These are phyloP conservation scores for Asterella californica DNA, from an alignment of 225 moss, liverwort and hornwort genomes.

Conservation along the genomic window DNA sequence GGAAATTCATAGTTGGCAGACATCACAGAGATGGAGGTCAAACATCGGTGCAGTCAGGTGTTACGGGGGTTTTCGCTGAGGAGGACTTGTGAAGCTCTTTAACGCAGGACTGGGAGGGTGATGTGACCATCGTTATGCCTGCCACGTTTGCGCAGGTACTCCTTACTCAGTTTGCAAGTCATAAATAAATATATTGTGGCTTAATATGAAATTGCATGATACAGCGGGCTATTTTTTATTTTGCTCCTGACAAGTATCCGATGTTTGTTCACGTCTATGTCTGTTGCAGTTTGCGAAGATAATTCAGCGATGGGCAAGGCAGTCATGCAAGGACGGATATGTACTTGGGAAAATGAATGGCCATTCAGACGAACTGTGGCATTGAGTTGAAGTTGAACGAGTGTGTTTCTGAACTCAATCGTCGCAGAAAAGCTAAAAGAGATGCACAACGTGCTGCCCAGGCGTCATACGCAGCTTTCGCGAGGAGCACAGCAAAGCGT, in stretches of 20 bases:
- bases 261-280: background rate
- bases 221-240: no score
- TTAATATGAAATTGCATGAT: background rate
- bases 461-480: constrained; percentile 41
- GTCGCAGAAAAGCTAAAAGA: constrained; percentile 69
- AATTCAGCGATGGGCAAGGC: constrained; percentile 92
- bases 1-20: constrained; percentile 64
- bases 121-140: constrained; percentile 97
- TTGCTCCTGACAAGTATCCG: no score
- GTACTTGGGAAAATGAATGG: constrained; percentile 92
- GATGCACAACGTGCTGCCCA: constrained; percentile 57
- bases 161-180: background rate
- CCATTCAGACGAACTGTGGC: constrained; percentile 97
- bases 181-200: background rate
- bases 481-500: constrained; percentile 48
- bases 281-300: constrained; percentile 81
- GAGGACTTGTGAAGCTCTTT: constrained; percentile 91
- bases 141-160: constrained; percentile 91
- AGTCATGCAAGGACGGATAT: constrained; percentile 85
- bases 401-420: constrained; percentile 84
- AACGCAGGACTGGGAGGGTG: constrained; percentile 99
- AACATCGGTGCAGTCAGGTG: constrained; percentile 92
- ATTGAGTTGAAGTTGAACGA: constrained; percentile 96
- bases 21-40: constrained; percentile 92
- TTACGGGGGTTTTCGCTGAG: constrained; percentile 68